These are phyloP conservation scores for Umbelopsis sp. DNA, from an alignment of 192 early-diverging fungal species.

Conservation along the genomic window DNA sequence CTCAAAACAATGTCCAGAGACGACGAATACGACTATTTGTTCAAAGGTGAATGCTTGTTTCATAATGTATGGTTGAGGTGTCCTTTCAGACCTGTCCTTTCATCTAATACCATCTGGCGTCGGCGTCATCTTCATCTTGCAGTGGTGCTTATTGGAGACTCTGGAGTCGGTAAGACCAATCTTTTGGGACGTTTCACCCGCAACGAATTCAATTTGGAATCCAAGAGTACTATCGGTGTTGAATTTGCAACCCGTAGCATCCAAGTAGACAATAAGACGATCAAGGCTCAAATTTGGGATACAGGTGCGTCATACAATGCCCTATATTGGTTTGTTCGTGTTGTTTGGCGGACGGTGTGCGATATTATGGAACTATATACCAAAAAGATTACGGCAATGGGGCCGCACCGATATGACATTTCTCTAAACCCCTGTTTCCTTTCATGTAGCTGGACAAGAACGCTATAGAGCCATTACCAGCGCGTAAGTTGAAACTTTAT, in stretches of 20 bases:
- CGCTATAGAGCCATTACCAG: slow-evolving; percentile 87
- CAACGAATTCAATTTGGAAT: slow-evolving; percentile 98
- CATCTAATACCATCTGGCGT: neutral
- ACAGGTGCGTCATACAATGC: slow-evolving; percentile 64
- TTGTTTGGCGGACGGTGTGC: slow-evolving; percentile 19
- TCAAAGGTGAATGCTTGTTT: slow-evolving; percentile 62
- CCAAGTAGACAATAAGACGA: slow-evolving; percentile 95
- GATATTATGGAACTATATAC: neutral
- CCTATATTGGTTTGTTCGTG: neutral
- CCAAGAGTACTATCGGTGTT: slow-evolving; percentile 98
- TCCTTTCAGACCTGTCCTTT: neutral
- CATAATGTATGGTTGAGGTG: neutral
- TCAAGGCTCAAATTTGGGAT: slow-evolving; percentile 99
- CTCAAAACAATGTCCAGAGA: slow-evolving; percentile 26
- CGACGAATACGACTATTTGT: slow-evolving; percentile 87
- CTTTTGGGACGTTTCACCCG: slow-evolving; percentile 95
- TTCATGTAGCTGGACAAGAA: slow-evolving; percentile 61
- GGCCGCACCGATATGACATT: neutral
- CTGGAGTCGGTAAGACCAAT: slow-evolving; percentile 85
- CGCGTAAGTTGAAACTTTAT: slow-evolving; percentile 45
- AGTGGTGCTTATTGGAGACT: slow-evolving; percentile 71
- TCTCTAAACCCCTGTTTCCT: neutral
- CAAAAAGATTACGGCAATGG: neutral
- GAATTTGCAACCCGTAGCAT: slow-evolving; percentile 97
- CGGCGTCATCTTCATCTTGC: slow-evolving; percentile 33